Evolutionary conservation across 2,329 filamentous ascomycete genomes (phyloP).

Genomic region (Fusarium pseudoanthophilum): DNA sequence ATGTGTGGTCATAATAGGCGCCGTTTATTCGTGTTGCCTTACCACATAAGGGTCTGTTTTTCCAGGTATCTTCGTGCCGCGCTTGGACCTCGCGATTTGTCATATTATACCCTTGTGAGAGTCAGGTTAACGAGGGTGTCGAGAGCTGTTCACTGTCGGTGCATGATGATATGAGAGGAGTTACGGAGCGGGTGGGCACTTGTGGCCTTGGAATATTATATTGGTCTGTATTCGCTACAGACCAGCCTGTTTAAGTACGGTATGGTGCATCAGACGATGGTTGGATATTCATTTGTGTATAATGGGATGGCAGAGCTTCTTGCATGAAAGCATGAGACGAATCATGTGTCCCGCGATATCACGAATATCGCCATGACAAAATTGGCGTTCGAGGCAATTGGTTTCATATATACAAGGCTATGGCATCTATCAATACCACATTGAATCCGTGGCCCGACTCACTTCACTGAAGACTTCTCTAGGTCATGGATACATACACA

Average conservation of each 20-base stretch:
- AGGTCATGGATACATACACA: background rate
- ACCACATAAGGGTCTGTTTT: background rate
- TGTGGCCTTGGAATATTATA: background rate
- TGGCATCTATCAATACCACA: slow-evolving; percentile 17
- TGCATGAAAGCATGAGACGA: slow-evolving; percentile 30
- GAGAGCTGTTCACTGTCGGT: background rate
- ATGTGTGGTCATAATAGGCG: background rate
- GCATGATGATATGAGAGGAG: background rate
- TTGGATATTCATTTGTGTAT: slow-evolving; percentile 23
- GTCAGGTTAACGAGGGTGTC: background rate
- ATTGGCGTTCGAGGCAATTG: slow-evolving; percentile 21
- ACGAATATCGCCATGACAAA: slow-evolving; percentile 18
- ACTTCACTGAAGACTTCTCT: background rate
- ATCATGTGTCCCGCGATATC: slow-evolving; percentile 24
- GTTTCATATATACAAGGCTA: slow-evolving; percentile 17
- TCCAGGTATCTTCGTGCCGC: background rate
- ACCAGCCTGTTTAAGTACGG: slow-evolving; percentile 10
- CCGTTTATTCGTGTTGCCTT: background rate
- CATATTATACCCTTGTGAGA: background rate
- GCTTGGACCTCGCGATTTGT: background rate
- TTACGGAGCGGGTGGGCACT: background rate
- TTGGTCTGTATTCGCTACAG: background rate
- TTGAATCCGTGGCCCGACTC: background rate
- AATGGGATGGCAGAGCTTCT: slow-evolving; percentile 15
- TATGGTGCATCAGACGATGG: slow-evolving; percentile 17